Evolutionary conservation across 2,329 filamentous ascomycete genomes (phyloP).

Genomic region (Stagonosporopsis rhizophila): DNA sequence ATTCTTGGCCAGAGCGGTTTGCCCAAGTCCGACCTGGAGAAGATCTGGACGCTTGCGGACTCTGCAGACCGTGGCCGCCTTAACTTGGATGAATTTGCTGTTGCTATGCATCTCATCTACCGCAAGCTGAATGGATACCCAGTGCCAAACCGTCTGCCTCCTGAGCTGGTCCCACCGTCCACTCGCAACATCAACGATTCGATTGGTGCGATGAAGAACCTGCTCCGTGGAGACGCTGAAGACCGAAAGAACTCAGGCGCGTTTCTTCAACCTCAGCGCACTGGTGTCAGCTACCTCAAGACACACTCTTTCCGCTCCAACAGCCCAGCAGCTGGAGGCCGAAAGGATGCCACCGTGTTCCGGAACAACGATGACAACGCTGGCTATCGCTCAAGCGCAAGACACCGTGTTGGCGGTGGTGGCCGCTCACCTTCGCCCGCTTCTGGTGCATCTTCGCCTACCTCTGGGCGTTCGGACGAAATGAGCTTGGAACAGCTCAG

Average conservation of each 20-base stretch:
- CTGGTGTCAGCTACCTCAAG: slow-evolving; percentile 98
- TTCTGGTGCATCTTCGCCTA: slow-evolving; percentile 60
- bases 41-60: slow-evolving; percentile 93
- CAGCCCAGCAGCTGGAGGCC: slow-evolving; percentile 64
- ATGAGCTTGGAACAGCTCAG: slow-evolving; percentile 83
- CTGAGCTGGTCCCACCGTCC: slow-evolving; percentile 92
- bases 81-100: slow-evolving; percentile 95
- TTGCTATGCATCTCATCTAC: slow-evolving; percentile 99
- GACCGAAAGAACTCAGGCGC: slow-evolving; percentile 87
- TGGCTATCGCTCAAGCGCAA: slow-evolving; percentile 89
- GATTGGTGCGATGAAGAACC: slow-evolving; percentile 88
- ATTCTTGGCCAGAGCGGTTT: slow-evolving; percentile 96
- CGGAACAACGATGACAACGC: slow-evolving; percentile 95
- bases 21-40: slow-evolving; percentile 86
- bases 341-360: slow-evolving; percentile 95
- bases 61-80: slow-evolving; percentile 92
- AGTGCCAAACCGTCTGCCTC: slow-evolving; percentile 82
- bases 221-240: slow-evolving; percentile 89
- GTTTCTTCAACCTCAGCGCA: slow-evolving; percentile 90
- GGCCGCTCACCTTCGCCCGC: slow-evolving; percentile 81
- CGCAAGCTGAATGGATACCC: slow-evolving; percentile 96
- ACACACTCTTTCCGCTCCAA: slow-evolving; percentile 85
- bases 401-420: slow-evolving; percentile 75
- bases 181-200: slow-evolving; percentile 92
- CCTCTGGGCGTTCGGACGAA: slow-evolving; percentile 74